These are phyloP conservation scores for Berkeleyomyces basicola DNA, from an alignment of 2,329 filamentous ascomycete genomes.

Conservation along the genomic window DNA sequence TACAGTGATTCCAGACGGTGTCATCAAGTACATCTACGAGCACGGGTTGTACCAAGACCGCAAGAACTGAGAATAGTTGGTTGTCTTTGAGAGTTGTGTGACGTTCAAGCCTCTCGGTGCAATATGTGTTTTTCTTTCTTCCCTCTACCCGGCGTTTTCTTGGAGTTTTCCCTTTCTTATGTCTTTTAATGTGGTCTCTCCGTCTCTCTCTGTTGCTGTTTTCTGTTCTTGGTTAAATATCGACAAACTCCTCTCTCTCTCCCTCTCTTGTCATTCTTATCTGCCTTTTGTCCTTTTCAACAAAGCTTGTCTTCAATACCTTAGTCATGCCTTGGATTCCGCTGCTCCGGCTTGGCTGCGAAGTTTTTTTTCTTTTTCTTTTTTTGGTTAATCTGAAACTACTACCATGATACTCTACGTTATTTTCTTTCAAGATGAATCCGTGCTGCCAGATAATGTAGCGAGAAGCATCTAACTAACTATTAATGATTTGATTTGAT, in stretches of 20 bases:
- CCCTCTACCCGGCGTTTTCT: not conserved
- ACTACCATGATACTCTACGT: not conserved
- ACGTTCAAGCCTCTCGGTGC: not conserved
- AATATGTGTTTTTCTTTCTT: not conserved
- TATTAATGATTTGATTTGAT: too few relatives aligned
- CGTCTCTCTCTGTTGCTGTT: not conserved
- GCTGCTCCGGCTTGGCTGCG: not conserved
- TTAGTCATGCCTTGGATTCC: not conserved
- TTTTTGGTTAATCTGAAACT: not conserved
- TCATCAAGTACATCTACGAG: constrained; percentile 58
- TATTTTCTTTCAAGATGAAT: not conserved
- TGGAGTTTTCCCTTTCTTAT: not conserved
- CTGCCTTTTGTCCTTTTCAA: not conserved
- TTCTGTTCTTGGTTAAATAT: too few relatives aligned
- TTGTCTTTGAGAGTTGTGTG: not conserved
- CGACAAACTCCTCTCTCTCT: not conserved
- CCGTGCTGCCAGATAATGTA: too few relatives aligned
- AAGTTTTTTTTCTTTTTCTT: not conserved
- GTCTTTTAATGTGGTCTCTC: not conserved
- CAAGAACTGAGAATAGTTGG: constrained; percentile 4
- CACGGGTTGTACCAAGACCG: constrained; percentile 40
- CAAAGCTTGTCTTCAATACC: not conserved
- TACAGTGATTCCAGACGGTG: constrained; percentile 42
- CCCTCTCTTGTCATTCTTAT: not conserved
- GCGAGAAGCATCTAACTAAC: too few relatives aligned